Evolutionary conservation across 495 filamentous ascomycete species (phyloP).

Genomic region (Annulohypoxylon maeteangense): DNA sequence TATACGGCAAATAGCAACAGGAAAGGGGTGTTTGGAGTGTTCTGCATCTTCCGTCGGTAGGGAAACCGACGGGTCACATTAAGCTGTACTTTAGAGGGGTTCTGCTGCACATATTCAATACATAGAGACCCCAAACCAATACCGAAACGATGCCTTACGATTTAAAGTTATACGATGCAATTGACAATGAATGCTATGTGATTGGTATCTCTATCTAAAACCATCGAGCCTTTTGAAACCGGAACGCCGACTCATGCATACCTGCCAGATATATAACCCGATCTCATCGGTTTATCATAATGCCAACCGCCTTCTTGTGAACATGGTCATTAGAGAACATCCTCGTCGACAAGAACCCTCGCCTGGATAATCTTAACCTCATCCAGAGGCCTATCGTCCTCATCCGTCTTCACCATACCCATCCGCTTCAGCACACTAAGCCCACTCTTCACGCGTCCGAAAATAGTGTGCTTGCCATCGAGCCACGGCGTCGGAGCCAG

Average conservation of each 20-base stretch:
- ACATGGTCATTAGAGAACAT: neutral
- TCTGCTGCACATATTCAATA: slow-evolving; percentile 45
- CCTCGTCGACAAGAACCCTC: slow-evolving; percentile 66
- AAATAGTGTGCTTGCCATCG: slow-evolving; percentile 98
- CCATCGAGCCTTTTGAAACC: slow-evolving; percentile 10
- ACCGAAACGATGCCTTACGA: slow-evolving; percentile 9
- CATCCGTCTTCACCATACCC: slow-evolving; percentile 87
- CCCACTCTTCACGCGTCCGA: slow-evolving; percentile 88
- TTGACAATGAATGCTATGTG: slow-evolving; percentile 6
- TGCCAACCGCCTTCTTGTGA: neutral
- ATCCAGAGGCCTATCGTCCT: slow-evolving; percentile 81
- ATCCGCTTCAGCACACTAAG: slow-evolving; percentile 86
- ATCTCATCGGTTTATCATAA: neutral
- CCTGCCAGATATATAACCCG: neutral
- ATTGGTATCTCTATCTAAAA: slow-evolving; percentile 33
- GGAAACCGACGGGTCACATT: slow-evolving; percentile 33
- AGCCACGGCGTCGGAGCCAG: slow-evolving; percentile 96
- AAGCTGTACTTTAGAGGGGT: slow-evolving; percentile 34
- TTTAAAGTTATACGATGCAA: slow-evolving; percentile 1
- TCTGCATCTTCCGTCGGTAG: slow-evolving; percentile 36
- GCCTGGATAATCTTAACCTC: slow-evolving; percentile 85
- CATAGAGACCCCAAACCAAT: slow-evolving; percentile 7
- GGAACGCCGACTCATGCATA: slow-evolving; percentile 28
- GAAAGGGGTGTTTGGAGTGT: slow-evolving; percentile 28
- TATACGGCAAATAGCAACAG: slow-evolving; percentile 28